phyloP scores from a whole-genome alignment of 2,329 filamentous ascomycete species.

The Colletotrichum sp. region DNA sequence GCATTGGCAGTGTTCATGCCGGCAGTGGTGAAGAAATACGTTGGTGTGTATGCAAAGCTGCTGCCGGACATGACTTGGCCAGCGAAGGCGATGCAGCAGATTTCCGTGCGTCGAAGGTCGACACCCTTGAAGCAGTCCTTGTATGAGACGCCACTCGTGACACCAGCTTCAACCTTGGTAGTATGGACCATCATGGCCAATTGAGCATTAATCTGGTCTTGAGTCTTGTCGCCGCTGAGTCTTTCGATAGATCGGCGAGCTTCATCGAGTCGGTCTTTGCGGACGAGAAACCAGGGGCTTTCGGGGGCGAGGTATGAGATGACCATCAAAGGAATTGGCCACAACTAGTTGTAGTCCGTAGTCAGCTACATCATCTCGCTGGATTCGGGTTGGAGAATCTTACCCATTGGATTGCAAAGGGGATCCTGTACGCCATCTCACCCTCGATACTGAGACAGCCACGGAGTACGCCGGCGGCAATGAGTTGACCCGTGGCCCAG shows the following conservation, averaged over 20 bases:
- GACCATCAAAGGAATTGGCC: slow-evolving; percentile 42
- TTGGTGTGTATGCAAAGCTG: slow-evolving; percentile 44
- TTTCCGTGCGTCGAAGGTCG: slow-evolving; percentile 49
- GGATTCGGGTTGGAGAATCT: background rate
- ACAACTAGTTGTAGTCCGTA: slow-evolving; percentile 18
- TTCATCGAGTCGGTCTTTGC: slow-evolving; percentile 36
- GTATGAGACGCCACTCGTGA: slow-evolving; percentile 45
- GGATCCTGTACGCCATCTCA: slow-evolving; percentile 43
- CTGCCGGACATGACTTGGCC: slow-evolving; percentile 46
- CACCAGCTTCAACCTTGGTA: slow-evolving; percentile 45
- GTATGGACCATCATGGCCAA: slow-evolving; percentile 32
- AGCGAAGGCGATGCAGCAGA: slow-evolving; percentile 43
- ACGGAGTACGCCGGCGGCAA: slow-evolving; percentile 44
- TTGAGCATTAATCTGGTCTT: slow-evolving; percentile 10
- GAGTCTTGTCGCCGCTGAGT: slow-evolving; percentile 29
- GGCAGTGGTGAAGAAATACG: slow-evolving; percentile 51
- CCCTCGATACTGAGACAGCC: slow-evolving; percentile 35
- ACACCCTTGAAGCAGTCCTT: slow-evolving; percentile 50
- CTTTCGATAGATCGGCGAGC: slow-evolving; percentile 35
- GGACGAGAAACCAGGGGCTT: slow-evolving; percentile 49
- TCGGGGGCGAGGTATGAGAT: slow-evolving; percentile 44
- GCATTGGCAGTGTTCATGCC: slow-evolving; percentile 42
- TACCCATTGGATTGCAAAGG: slow-evolving; percentile 45
- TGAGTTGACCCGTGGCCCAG: slow-evolving; percentile 46
- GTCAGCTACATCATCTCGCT: background rate